A percentile compares a stretch with the other conserved stretches of the same genome.
Evolutionary conservation across 352 stramenopile genomes (phyloP).

Genomic region (Phytophthora cactorum): DNA sequence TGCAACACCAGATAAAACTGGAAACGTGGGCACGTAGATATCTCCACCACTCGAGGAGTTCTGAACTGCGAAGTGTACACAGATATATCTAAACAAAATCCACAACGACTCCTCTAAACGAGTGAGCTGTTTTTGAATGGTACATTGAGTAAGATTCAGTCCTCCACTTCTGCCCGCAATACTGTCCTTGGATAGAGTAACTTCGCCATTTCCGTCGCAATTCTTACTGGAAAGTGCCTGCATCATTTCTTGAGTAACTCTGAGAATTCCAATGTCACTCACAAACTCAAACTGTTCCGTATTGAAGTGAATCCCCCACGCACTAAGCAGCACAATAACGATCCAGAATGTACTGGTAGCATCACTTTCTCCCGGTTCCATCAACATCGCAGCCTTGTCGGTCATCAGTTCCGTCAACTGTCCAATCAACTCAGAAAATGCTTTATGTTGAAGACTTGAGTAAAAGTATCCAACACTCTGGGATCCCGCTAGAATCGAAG

Average conservation of each 20-base stretch:
- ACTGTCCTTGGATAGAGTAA: slow-evolving; percentile 18
- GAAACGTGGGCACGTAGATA: slow-evolving; percentile 27
- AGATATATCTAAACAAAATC: slow-evolving; percentile 50
- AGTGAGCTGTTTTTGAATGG: slow-evolving; percentile 14
- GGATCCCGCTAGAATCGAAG: slow-evolving; percentile 9
- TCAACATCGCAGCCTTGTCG: slow-evolving; percentile 31
- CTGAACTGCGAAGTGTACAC: slow-evolving; percentile 43
- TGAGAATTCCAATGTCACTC: slow-evolving; percentile 52
- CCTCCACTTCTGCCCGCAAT: slow-evolving; percentile 16
- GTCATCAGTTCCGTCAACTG: slow-evolving; percentile 48
- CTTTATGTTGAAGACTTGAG: slow-evolving; percentile 37
- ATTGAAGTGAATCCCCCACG: slow-evolving; percentile 49
- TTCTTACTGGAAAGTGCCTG: slow-evolving; percentile 17
- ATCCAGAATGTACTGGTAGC: slow-evolving; percentile 24
- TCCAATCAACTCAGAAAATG: slow-evolving; percentile 38
- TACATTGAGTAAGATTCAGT: slow-evolving; percentile 3
- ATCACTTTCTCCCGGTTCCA: slow-evolving; percentile 18
- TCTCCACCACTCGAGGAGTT: slow-evolving; percentile 2
- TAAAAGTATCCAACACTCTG: slow-evolving; percentile 42
- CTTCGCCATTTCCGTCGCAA: background rate
- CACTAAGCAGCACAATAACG: slow-evolving; percentile 44
- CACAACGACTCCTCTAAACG: slow-evolving; percentile 40
- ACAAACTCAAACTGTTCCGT: slow-evolving; percentile 58
- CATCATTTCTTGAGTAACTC: slow-evolving; percentile 44
- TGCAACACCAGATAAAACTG: slow-evolving; percentile 22